phyloP scores from a whole-genome alignment of 352 stramenopile genomes.

The Thalassiosira livingstoniorum region DNA sequence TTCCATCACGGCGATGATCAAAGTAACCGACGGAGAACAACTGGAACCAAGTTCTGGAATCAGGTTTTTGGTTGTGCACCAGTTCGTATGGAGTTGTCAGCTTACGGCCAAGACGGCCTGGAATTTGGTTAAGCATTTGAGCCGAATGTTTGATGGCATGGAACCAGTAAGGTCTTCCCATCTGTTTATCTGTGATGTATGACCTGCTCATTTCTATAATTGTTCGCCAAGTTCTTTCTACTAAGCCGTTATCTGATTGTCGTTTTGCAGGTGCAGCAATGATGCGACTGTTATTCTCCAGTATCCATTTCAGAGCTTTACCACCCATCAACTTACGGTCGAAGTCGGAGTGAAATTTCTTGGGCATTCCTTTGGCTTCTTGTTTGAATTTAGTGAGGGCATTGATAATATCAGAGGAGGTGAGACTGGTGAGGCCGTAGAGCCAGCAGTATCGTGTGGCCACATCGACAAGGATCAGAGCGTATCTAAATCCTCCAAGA shows the following conservation, averaged over 20 bases:
- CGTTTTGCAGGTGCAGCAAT: constrained; percentile 9
- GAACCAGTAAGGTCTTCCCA: constrained; percentile 8
- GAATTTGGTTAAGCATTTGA: constrained; percentile 14
- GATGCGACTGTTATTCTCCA: neutral
- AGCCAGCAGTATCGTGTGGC: constrained; percentile 22
- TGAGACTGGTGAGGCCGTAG: constrained; percentile 6
- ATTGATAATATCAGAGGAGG: constrained; percentile 18
- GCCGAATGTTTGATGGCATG: too few species aligned
- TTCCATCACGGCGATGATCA: neutral
- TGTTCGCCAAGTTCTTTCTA: constrained; percentile 29
- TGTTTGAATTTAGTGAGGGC: constrained; percentile 3
- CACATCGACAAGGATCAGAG: constrained; percentile 26
- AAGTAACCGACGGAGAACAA: constrained; percentile 25
- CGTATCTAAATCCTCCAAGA: constrained; percentile 19
- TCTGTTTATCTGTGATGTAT: constrained; percentile 37
- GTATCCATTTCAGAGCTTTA: constrained; percentile 5
- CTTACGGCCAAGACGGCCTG: constrained; percentile 3
- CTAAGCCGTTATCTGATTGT: constrained; percentile 36
- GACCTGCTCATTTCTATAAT: constrained; percentile 18
- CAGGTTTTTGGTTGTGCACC: constrained; percentile 18
- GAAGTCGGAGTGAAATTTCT: constrained; percentile 7
- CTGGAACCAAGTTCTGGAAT: constrained; percentile 9
- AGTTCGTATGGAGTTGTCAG: constrained; percentile 20
- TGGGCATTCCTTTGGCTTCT: constrained; percentile 1
- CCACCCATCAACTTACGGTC: neutral